Evolutionary conservation across 352 stramenopile genomes (phyloP), one percentile per base, ranked within the genome.

Genomic region (Nothophytophthora sp.): DNA sequence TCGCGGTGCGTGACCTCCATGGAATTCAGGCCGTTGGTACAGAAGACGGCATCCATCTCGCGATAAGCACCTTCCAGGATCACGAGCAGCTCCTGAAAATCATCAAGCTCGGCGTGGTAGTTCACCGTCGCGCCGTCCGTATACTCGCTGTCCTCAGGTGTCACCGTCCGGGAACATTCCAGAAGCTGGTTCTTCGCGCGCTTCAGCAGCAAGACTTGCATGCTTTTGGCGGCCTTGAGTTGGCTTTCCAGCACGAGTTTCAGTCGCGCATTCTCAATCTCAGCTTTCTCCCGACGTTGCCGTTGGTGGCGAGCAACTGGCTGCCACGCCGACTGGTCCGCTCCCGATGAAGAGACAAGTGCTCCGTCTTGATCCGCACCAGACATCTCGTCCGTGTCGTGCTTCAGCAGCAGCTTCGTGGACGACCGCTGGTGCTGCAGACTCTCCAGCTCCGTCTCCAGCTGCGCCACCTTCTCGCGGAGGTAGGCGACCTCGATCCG

Each of bases 401-500:
- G 27, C 18, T 56, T 60, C 30, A 60, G 54, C 29, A 7, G 34
- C 1, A 66, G 48, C 48, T 63, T 67, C 22, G 43, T 44, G 10
- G 34, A 39, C 7, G 15, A 15, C 37, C 54, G 33, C 25, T 64
- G 59, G 12, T 67, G 49, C 61, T 66, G 53, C 32, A 62, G 34
- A 18, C n/a, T 16, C 40, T 68, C 45, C 11, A 78, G 16, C 18
- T 59, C 42, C 3, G 54, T 35, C 38, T 79, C 69, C 23, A 79
- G 44, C 27, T 74, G 65, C 10, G 37, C 41, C 15, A 79, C 66
- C 50, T 69, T 68, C 47, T 73, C 57, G 27, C 36, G 55, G 11
- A 78, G 34, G 39, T 78, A 75, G n/a, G 64, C 55, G 32, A 78
- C 61, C 38, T 78, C 68, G 41, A 75, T 64, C 16, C 60, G 42